phyloP scores from a whole-genome alignment of 108 stramenopile genomes.

The Cylindrotheca fusiformis region DNA sequence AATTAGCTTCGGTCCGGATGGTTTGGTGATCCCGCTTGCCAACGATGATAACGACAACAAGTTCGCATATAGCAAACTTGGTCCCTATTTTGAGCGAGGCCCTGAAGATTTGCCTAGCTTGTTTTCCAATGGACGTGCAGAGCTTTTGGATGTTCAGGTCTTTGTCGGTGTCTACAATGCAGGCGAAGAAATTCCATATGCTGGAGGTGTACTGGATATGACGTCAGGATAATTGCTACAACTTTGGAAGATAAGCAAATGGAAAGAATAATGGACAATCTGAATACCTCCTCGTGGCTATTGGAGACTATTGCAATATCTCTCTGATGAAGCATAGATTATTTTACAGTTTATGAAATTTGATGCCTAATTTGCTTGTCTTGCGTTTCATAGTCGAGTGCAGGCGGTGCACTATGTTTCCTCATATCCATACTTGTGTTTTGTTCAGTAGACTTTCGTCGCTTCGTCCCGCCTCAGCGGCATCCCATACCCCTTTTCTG shows the following conservation, averaged over 20 bases:
- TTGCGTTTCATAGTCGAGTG: no score
- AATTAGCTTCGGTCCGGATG: conserved; percentile 65
- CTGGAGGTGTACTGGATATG: conserved; percentile 60
- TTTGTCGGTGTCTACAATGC: conserved; percentile 52
- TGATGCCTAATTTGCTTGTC: no score
- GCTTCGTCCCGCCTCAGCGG: neutral
- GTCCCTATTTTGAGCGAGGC: conserved; percentile 65
- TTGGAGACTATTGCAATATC: no score
- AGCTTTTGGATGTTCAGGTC: conserved; percentile 50
- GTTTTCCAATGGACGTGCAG: conserved; percentile 34
- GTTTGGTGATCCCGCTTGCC: conserved; percentile 56
- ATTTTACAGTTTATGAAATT: no score
- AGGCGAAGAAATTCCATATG: conserved; percentile 69
- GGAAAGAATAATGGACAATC: no score
- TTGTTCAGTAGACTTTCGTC: no score
- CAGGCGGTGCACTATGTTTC: no score
- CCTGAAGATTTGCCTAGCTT: conserved; percentile 41
- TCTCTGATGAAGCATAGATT: no score
- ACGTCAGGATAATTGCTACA: conserved; percentile 29
- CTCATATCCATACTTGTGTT: neutral
- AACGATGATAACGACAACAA: neutral
- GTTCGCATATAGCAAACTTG: conserved; percentile 34
- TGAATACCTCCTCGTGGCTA: no score
- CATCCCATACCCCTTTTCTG: neutral
- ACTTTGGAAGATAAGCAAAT: no score